A percentile compares a stretch with the other conserved stretches of the same genome.
phyloP scores from a whole-genome alignment of 371 early-diverging fungal genomes.

The Cokeromyces recurvatus region DNA sequence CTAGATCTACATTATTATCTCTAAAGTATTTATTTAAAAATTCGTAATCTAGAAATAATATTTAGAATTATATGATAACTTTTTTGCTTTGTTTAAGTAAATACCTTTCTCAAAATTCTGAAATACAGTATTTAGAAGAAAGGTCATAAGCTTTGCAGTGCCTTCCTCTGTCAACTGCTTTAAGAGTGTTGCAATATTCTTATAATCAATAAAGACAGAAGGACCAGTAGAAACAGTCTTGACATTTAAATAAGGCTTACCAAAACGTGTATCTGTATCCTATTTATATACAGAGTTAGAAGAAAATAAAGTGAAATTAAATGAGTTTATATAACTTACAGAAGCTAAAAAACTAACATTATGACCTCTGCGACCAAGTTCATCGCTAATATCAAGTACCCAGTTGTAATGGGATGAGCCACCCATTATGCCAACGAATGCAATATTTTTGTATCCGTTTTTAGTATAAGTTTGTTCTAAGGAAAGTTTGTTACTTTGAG shows the following conservation, averaged over 20 bases:
- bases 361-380: slow-evolving; percentile 13
- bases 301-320: no score
- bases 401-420: slow-evolving; percentile 15
- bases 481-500: no score
- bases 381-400: slow-evolving; percentile 14
- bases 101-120: not conserved
- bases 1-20: slow-evolving; percentile 8
- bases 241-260: slow-evolving; percentile 10
- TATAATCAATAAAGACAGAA: no score
- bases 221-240: slow-evolving; percentile 8
- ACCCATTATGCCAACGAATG: slow-evolving; percentile 7
- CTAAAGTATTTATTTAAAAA: not conserved
- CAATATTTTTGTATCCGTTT: slow-evolving; percentile 4
- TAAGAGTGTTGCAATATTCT: no score
- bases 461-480: no score
- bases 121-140: not conserved
- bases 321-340: slow-evolving; percentile 6
- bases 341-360: slow-evolving; percentile 3
- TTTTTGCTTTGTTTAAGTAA: not conserved
- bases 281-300: not conserved
- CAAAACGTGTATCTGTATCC: slow-evolving; percentile 14
- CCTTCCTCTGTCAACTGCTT: no score
- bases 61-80: not conserved
- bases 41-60: not conserved
- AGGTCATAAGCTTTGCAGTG: not conserved